Conservation (phyloP, 2,329 filamentous ascomycete species). For the Talaromyces sp. region DNA sequence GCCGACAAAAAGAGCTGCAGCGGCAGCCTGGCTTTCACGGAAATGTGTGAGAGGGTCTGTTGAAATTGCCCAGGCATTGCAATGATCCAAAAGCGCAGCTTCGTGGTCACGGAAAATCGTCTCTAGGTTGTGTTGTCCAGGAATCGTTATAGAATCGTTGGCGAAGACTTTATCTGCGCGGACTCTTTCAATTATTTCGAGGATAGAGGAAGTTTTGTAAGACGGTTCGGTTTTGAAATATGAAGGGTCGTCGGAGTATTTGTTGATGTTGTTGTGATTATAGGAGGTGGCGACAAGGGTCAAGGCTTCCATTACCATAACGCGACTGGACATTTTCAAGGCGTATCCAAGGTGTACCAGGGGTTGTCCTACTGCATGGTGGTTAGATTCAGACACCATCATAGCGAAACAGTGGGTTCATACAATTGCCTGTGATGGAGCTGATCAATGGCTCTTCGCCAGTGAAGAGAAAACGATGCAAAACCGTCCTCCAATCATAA, state of each 20-base stretch:
- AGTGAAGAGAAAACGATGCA: conserved; percentile 68
- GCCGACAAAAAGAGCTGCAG: conserved; percentile 40
- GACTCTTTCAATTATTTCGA: conserved; percentile 67
- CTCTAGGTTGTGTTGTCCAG: conserved; percentile 59
- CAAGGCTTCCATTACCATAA: conserved; percentile 83
- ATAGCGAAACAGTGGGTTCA: conserved; percentile 24
- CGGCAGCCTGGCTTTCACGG: conserved; percentile 58
- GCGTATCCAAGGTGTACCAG: conserved; percentile 96
- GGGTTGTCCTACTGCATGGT: conserved; percentile 68
- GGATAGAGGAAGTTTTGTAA: conserved; percentile 56
- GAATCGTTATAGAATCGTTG: conserved; percentile 51
- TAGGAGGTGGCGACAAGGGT: conserved; percentile 60
- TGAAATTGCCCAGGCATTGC: conserved; percentile 74
- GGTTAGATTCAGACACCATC: conserved; percentile 18
- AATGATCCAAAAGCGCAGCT: conserved; percentile 72
- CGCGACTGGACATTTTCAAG: conserved; percentile 78
- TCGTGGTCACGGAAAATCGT: conserved; percentile 65
- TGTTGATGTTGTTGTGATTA: conserved; percentile 48
- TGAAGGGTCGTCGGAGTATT: conserved; percentile 63
- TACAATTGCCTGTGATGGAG: conserved; percentile 72
- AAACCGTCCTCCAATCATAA: conserved; percentile 79
- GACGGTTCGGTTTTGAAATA: conserved; percentile 60
- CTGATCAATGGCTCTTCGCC: conserved; percentile 70
- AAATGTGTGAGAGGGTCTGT: conserved; percentile 69
- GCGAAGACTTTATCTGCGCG: conserved; percentile 65